Base-by-base conservation (phyloP, 768 basidiomycete species). In the Hericium erinaceus region DNA sequence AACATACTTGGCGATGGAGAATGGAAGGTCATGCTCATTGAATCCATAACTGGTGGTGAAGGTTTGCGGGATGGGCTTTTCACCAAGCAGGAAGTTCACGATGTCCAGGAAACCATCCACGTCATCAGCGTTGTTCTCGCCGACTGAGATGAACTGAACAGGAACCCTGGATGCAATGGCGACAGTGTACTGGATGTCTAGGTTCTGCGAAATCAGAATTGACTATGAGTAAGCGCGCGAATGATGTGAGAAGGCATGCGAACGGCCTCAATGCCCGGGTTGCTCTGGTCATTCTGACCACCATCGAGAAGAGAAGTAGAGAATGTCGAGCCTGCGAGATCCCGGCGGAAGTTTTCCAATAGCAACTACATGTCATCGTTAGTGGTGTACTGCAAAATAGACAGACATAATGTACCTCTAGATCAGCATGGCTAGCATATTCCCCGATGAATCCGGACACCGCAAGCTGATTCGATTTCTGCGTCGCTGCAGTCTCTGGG, bases 121-220 rank as follows among this genome's bases (percentile, higher is more conserved):
- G 40, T 15, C 48, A 54, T 64, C 65, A 2, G 18, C 39, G 64
- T 59, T 60, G 20, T 57, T 20, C 24, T 46, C 11, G 54, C 66
- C 65, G 26, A 67, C 65, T 39, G 65, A 62, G 57, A 67, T 61
- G 57, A 67, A 66, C 22, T 37, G 59, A 10, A 58, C 55, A 33
- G 64, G 64, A 12, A 67, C 64, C 33, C 56, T 62, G 15, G 64
- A 60, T 1, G 69, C 67, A 44, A 73, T 46, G 11, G 70, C 71
- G 40, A 72, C 58, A 18, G 72, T 71, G 57, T 70, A 72, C 51
- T 74, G 69, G 18, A 65, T 71, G 57, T 74, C 73, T 37, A 74
- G 63, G 58, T 71, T 66, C 68, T 67, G 51, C 10, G 8, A 55
- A 22, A 22, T 20, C 26, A 24, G 28, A 33, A 9, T 26, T 51